A percentile compares a stretch with the other conserved stretches of the same genome.
Conservation (phyloP, 23 red algal species). For the Agarophyton chilense region DNA sequence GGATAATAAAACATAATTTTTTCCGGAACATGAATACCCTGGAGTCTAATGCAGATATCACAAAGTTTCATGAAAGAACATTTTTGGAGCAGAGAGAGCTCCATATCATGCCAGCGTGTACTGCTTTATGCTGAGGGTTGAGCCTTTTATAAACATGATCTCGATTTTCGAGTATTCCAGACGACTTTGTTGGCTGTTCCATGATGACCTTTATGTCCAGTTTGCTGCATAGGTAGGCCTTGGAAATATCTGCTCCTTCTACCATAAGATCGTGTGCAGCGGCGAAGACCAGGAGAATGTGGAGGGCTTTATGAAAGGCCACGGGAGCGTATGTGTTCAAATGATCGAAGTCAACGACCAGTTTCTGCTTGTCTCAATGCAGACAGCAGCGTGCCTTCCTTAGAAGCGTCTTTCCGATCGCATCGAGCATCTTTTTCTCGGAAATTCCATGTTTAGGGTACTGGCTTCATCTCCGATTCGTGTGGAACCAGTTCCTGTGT, state of each 20-base stretch:
- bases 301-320: conserved; percentile 4
- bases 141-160: not conserved
- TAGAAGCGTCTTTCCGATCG: not conserved
- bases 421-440: not conserved
- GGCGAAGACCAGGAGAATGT: conserved; percentile 6
- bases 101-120: not conserved
- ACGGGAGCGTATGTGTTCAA: conserved; percentile 16
- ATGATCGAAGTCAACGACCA: not conserved
- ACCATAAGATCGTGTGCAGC: conserved; percentile 17
- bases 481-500: not conserved
- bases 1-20: not conserved
- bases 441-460: conserved; percentile 4
- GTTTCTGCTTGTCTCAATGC: not conserved
- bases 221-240: too few species aligned
- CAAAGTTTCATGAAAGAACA: not conserved
- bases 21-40: too few species aligned
- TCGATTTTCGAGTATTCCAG: not conserved
- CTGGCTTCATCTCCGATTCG: not conserved
- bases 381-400: conserved; percentile 13
- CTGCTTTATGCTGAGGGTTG: conserved; percentile 1
- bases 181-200: conserved; percentile 18
- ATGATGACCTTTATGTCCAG: too few species aligned
- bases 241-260: too few species aligned
- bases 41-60: not conserved
- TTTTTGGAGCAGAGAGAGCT: not conserved